phyloP scores from a whole-genome alignment of 2,329 filamentous ascomycete species.

The Xylariomycetidae sp. region DNA sequence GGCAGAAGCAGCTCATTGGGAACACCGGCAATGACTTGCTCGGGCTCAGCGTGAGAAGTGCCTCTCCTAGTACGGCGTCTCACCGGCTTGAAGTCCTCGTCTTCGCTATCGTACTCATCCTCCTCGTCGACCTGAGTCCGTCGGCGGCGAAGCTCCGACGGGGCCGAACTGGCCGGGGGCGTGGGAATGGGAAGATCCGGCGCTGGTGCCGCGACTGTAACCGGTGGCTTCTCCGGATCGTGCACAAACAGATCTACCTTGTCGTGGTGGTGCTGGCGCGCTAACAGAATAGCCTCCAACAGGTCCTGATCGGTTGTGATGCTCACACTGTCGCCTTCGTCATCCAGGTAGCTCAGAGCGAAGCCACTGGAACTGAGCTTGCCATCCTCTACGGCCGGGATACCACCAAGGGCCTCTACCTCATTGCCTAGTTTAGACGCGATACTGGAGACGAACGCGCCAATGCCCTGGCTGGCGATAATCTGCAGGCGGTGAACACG shows the following conservation, averaged over 20 bases:
- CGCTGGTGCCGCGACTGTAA: slow-evolving; percentile 52
- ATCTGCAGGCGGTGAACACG: slow-evolving; percentile 91
- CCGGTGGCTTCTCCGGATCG: slow-evolving; percentile 81
- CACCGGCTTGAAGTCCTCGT: slow-evolving; percentile 45
- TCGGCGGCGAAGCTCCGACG: slow-evolving; percentile 43
- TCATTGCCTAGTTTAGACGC: slow-evolving; percentile 80
- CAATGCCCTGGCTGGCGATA: slow-evolving; percentile 71
- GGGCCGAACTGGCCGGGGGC: slow-evolving; percentile 41
- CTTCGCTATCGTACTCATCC: slow-evolving; percentile 53
- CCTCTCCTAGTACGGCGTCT: slow-evolving; percentile 43
- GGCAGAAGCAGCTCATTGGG: slow-evolving; percentile 91
- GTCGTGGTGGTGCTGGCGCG: slow-evolving; percentile 69
- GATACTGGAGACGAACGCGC: slow-evolving; percentile 70
- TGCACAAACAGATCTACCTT: slow-evolving; percentile 98
- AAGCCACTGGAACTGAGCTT: slow-evolving; percentile 73
- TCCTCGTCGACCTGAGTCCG: slow-evolving; percentile 34
- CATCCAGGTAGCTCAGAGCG: slow-evolving; percentile 90
- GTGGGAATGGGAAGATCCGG: slow-evolving; percentile 36
- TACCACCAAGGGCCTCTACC: slow-evolving; percentile 75
- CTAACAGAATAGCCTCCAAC: slow-evolving; percentile 79
- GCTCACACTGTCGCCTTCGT: slow-evolving; percentile 93
- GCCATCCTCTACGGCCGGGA: slow-evolving; percentile 71
- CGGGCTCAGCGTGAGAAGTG: slow-evolving; percentile 44
- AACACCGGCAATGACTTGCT: slow-evolving; percentile 83
- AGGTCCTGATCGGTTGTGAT: slow-evolving; percentile 95